phyloP scores from a whole-genome alignment of 2,329 filamentous ascomycete genomes.

The Phyllosticta capitalensis region DNA sequence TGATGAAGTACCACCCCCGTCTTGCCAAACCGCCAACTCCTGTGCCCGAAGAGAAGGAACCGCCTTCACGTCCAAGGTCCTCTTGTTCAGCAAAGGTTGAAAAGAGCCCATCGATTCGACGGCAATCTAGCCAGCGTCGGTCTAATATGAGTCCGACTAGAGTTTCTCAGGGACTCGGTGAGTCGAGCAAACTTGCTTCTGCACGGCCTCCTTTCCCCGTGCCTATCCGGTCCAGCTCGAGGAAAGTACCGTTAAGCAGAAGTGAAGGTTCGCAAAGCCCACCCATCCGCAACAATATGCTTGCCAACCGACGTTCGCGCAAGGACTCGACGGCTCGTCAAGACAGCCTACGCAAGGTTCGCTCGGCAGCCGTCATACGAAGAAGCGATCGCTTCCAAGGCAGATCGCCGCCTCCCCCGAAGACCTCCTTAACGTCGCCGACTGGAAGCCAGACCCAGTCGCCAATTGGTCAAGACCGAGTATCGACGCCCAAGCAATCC shows the following conservation, averaged over 20 bases:
- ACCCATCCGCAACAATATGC: slow-evolving; percentile 43
- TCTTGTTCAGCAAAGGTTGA: slow-evolving; percentile 29
- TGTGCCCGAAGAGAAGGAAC: slow-evolving; percentile 34
- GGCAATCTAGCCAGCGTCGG: slow-evolving; percentile 57
- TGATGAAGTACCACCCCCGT: slow-evolving; percentile 38
- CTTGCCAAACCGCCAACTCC: slow-evolving; percentile 32
- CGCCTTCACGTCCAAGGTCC: slow-evolving; percentile 17
- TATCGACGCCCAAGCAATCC: background rate
- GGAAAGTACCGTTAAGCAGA: slow-evolving; percentile 56
- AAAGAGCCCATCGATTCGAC: slow-evolving; percentile 21
- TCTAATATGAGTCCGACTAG: slow-evolving; percentile 63
- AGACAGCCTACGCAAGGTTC: slow-evolving; percentile 65
- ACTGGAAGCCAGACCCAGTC: background rate
- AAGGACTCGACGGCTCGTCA: slow-evolving; percentile 42
- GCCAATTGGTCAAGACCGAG: background rate
- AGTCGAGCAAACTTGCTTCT: slow-evolving; percentile 28
- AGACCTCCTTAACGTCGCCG: slow-evolving; percentile 24
- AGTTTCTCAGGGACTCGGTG: slow-evolving; percentile 35
- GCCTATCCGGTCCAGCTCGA: slow-evolving; percentile 77
- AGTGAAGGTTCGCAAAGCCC: slow-evolving; percentile 76
- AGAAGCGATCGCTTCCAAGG: slow-evolving; percentile 58
- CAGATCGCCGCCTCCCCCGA: slow-evolving; percentile 33
- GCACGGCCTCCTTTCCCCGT: slow-evolving; percentile 76
- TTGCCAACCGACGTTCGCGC: slow-evolving; percentile 31
- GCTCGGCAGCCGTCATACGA: slow-evolving; percentile 67